Evolutionary conservation across 768 basidiomycete species (phyloP).

Genomic region (Leccinum longicurvipes): DNA sequence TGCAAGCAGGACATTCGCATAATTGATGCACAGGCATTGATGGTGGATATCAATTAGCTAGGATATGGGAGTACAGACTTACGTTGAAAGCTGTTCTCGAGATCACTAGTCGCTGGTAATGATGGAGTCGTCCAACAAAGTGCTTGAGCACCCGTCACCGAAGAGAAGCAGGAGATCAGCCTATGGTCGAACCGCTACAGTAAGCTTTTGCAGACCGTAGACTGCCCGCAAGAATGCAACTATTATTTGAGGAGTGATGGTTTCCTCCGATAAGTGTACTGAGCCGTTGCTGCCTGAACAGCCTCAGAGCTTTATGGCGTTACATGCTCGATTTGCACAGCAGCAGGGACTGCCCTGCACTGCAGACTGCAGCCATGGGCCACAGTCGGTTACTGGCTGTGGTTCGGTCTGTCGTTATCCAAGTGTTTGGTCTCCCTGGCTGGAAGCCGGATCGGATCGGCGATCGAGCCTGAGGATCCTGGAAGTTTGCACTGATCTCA

Average conservation of each 20-base stretch:
- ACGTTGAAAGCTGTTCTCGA: not conserved
- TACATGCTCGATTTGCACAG: no score
- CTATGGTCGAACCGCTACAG: not conserved
- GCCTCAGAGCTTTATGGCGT: not conserved
- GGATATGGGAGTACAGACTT: not conserved
- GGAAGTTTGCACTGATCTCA: no score
- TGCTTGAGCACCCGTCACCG: not conserved
- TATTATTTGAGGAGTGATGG: not conserved
- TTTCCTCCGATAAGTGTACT: not conserved
- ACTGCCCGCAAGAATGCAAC: no score
- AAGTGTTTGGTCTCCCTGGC: not conserved
- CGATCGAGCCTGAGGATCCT: no score
- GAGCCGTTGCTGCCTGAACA: not conserved
- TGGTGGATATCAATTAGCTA: not conserved
- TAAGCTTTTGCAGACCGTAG: not conserved
- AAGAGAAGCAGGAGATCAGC: not conserved
- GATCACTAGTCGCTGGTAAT: not conserved
- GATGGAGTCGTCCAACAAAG: not conserved
- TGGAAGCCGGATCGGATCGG: rapidly evolving
- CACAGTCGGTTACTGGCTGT: not conserved
- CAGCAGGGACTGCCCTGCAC: no score
- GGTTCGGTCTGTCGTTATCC: not conserved
- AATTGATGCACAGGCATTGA: not conserved
- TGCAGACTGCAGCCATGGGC: not conserved
- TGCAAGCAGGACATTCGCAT: no score